Evolutionary conservation across 176 grass and related monocot species (phyloP), one percentile per base, ranked within the genome.

Genomic region (Panicum miliaceum): DNA sequence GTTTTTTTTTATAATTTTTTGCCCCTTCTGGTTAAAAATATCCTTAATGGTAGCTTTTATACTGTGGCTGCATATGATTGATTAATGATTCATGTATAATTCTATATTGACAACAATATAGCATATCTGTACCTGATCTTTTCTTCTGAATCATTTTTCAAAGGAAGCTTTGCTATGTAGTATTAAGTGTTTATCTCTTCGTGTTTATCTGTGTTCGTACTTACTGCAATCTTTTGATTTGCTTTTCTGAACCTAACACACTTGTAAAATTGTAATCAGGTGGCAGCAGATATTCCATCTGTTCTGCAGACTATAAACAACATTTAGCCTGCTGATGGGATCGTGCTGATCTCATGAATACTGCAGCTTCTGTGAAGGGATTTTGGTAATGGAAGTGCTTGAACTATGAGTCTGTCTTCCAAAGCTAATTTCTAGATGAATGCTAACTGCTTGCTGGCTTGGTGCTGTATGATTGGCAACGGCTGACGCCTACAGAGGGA

Each of bases 161-260:
- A 46, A 71, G 13, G 25, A 15, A 73, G 13, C 16, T 79, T 32
- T 22, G 36, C 22, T 25, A 2, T 84, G 62, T 57, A 43, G 62
- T 57, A 43, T 35, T 76, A 23, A 20, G 19, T 42, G 19, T 76
- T 84, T 35, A 41, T 73, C 9, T 68, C 5, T 67, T 41, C 46
- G 16, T 54, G 23, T 77, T 23, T 80, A 57, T 35, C 36, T 10
- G 27, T 48, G 48, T 29, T 46, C 2, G 7, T n/a, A 70, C 61
- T 71, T 69, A 29, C 12, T 84, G 12, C 23, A 75, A 22, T 27
- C 52, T 77, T 81, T 68, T 87, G 26, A 26, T 59, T 18, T 62
- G 73, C 68, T 90, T 12, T 76, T 35, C 19, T 38, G 46, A 78
- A 82, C 73, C 83, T 82, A 81, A 81, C 74, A 50, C 56, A 64